Base-by-base conservation (phyloP, 164 flowering plant genomes). In the Stephania cephalantha region DNA sequence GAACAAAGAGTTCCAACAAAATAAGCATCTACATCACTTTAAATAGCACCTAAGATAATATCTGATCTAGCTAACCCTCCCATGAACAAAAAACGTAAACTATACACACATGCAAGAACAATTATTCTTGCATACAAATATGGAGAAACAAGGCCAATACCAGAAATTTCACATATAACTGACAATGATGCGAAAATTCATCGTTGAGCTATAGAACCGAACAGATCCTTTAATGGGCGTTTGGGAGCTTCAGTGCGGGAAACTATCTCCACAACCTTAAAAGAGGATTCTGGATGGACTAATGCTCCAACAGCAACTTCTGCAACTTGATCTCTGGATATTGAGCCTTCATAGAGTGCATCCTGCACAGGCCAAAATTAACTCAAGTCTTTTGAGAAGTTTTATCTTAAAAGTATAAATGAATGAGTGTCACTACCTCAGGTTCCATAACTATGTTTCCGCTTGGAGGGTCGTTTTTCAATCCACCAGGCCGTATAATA, bases 401-500 rank as follows among this genome's bases (percentile, higher is more conserved):
- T 18, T 7, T 6, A 58, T 61, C 22, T 61, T 61, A 3, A 1
- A 15, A 58, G 64, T 15, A 58, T 15, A 58, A 0, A 61, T 6
- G 9, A 61, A 7, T 61, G 66, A 61, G 30, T n/a, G 7, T 25
- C 9, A 22, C 25, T 85, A 93, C 99, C 97, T 95, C 99, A 71
- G 93, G 89, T 78, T 91, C 92, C 97, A 95, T 89, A 69, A 90
- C 88, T 66, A 95, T 78, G 69, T 93, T 93, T 72, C 97, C 99
- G 12, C 79, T 78, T 0, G 97, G 99, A 0, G 96, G 96, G 17
- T 95, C 98, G 79, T 93, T 91, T 83, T 77, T 86, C 77, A 95
- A 82, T n/a, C 96, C 99, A 61, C 99, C 97, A 70, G 99, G 99
- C 86, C 99, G 88, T 76, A 95, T 70, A n/a, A 95, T 93, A 1